These are phyloP conservation scores for Berkeleyomyces basicola DNA, from an alignment of 2,329 filamentous ascomycete genomes.

Conservation along the genomic window DNA sequence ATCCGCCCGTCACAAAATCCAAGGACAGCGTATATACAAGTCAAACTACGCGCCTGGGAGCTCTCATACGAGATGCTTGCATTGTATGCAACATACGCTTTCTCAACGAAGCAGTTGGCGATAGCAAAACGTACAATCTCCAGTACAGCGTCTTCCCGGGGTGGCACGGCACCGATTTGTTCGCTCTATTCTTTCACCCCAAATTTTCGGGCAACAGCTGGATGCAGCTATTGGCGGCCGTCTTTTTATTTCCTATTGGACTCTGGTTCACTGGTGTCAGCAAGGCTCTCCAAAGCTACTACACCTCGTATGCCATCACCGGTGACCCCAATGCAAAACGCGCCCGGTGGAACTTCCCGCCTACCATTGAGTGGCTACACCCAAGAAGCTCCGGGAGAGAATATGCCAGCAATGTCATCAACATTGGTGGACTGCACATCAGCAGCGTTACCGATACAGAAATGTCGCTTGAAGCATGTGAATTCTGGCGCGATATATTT, in stretches of 20 bases:
- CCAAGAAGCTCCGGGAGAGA: slow-evolving; percentile 17
- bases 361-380: slow-evolving; percentile 22
- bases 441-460: slow-evolving; percentile 20
- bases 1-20: slow-evolving; percentile 16
- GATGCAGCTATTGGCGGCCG: slow-evolving; percentile 16
- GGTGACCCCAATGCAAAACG: slow-evolving; percentile 25
- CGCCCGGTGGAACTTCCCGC: slow-evolving; percentile 20
- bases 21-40: slow-evolving; percentile 16
- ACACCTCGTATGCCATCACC: slow-evolving; percentile 24
- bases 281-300: slow-evolving; percentile 25
- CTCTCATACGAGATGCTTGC: slow-evolving; percentile 21
- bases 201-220: slow-evolving; percentile 18
- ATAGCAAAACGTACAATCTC: slow-evolving; percentile 23
- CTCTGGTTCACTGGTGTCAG: slow-evolving; percentile 21
- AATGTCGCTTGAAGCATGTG: slow-evolving; percentile 19
- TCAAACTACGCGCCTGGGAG: slow-evolving; percentile 19
- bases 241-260: slow-evolving; percentile 20
- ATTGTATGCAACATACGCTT: slow-evolving; percentile 24
- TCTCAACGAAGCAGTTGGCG: slow-evolving; percentile 23
- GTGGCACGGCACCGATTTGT: slow-evolving; percentile 25
- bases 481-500: slow-evolving; percentile 20
- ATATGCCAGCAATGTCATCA: slow-evolving; percentile 19
- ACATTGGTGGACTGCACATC: slow-evolving; percentile 22
- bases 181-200: slow-evolving; percentile 26
- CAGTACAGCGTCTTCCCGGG: slow-evolving; percentile 26